A percentile compares a stretch with the other conserved stretches of the same genome.
phyloP scores from a whole-genome alignment of 139 green algal species.

The Tetraselmis striata region DNA sequence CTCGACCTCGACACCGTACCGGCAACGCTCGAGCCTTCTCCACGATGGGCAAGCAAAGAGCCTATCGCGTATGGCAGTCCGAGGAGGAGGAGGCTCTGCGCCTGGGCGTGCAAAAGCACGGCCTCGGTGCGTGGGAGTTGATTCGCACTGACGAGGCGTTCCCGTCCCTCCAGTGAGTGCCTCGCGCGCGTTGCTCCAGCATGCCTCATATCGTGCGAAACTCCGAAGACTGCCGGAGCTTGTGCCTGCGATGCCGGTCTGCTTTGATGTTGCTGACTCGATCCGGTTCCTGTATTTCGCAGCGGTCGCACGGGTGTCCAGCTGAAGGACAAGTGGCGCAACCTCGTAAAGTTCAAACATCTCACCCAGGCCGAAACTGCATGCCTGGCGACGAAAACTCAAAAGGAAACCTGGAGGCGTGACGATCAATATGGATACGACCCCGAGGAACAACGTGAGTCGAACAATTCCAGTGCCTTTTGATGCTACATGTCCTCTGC shows the following conservation, averaged over 20 bases:
- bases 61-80: conserved; percentile 44
- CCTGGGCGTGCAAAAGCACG: conserved; percentile 57
- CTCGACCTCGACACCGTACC: too few relatives aligned
- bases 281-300: conserved; percentile 1
- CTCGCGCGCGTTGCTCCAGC: too few relatives aligned
- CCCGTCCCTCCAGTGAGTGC: conserved; percentile 2
- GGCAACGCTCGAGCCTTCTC: too few relatives aligned
- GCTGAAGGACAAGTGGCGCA: conserved; percentile 72
- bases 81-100: conserved; percentile 43
- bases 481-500: too few relatives aligned
- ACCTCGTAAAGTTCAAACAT: conserved; percentile 67
- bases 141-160: conserved; percentile 52
- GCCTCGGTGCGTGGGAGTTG: conserved; percentile 65
- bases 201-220: too few relatives aligned
- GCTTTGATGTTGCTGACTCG: too few relatives aligned
- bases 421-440: not conserved
- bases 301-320: conserved; percentile 58
- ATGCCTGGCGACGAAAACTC: not conserved
- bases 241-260: too few relatives aligned
- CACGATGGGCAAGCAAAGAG: not conserved
- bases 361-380: conserved; percentile 6
- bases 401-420: not conserved
- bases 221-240: too few relatives aligned
- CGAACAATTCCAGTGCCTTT: too few relatives aligned
- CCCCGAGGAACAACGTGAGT: not conserved